Evolutionary conservation across 257 asterid genomes (phyloP).

Genomic region (Penstemon newberryi): DNA sequence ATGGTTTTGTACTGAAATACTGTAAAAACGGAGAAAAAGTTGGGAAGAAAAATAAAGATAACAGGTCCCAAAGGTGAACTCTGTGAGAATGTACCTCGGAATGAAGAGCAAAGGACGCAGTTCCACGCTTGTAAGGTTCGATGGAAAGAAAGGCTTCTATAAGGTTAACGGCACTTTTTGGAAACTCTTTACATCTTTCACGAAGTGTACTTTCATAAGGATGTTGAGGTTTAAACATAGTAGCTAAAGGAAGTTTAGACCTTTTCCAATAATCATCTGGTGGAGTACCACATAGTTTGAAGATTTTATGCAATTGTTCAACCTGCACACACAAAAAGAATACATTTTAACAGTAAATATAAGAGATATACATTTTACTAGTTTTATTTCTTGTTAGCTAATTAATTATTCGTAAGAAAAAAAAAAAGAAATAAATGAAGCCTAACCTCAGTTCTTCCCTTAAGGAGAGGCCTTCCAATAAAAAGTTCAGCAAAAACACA

Average conservation of each 20-base stretch:
- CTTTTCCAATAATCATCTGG: conserved; percentile 79
- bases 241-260: conserved; percentile 71
- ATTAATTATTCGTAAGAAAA: too few relatives aligned
- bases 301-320: conserved; percentile 90
- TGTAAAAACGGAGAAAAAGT: conserved; percentile 18
- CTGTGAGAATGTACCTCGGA: conserved; percentile 52
- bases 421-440: too few relatives aligned
- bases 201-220: conserved; percentile 72
- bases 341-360: neutral
- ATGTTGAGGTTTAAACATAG: conserved; percentile 88
- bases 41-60: neutral
- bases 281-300: conserved; percentile 85
- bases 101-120: conserved; percentile 66
- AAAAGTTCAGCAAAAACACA: conserved; percentile 94
- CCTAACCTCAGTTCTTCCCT: conserved; percentile 91
- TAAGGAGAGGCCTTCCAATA: conserved; percentile 80
- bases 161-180: conserved; percentile 64
- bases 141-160: conserved; percentile 67
- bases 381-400: too few relatives aligned
- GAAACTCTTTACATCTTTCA: conserved; percentile 84
- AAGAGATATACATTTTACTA: too few relatives aligned
- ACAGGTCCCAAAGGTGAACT: neutral
- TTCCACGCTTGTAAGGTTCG: conserved; percentile 75
- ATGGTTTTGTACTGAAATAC: conserved; percentile 76
- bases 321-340: conserved; percentile 47